Base-by-base conservation (phyloP, 108 stramenopile species). In the Skeletonema menzelii region DNA sequence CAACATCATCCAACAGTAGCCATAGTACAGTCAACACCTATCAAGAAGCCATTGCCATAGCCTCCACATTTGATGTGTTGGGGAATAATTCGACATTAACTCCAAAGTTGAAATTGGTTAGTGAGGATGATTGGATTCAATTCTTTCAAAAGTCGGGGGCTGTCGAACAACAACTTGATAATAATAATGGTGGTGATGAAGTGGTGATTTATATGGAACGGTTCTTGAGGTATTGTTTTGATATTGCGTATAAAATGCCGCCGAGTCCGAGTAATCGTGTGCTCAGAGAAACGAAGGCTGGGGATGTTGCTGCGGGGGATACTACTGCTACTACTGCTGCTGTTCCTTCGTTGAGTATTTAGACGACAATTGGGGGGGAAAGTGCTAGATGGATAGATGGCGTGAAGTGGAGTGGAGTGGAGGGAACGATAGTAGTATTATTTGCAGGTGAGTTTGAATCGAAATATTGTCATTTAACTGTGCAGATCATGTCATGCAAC, bases 211-310 rank as follows among this genome's bases (percentile, higher is more conserved):
- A 80, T 32, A 22, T 80, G 38, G 79, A 80, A 32, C 69, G 56
- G 34, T 64, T 80, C 11, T 53, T 80, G 35, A 12, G 79, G 20
- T 55, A 80, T 63, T 73, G 72, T 55, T 80, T 80, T 44, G 79
- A 80, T 32, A 69, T 80, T 37, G 79, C 79, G 7, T 80, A 70
- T 44, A 80, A 80, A 28, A 63, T 80, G 68, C 72, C 79, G 15
- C 65, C 79, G 26, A 56, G 22, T 47, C 61, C 59, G 28, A 30
- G 22, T 5, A 62, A 56, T 13, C 22, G 38, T 19, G 35, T 30
- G 1, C 14, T 35, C 3, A 37, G 28, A 2, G 8, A 14, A 10
- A 60, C 63, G n/a, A 14, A 27, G 34, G 42, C 55, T 24, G 38
- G 31, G n/a, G n/a, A 7, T 32, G 31, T 4, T 32, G 31, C 7